Percentiles rank a stretch among this genome's conserved stretches.
Evolutionary conservation across 495 filamentous ascomycete genomes (phyloP).

Genomic region (Penicillium arizonense): DNA sequence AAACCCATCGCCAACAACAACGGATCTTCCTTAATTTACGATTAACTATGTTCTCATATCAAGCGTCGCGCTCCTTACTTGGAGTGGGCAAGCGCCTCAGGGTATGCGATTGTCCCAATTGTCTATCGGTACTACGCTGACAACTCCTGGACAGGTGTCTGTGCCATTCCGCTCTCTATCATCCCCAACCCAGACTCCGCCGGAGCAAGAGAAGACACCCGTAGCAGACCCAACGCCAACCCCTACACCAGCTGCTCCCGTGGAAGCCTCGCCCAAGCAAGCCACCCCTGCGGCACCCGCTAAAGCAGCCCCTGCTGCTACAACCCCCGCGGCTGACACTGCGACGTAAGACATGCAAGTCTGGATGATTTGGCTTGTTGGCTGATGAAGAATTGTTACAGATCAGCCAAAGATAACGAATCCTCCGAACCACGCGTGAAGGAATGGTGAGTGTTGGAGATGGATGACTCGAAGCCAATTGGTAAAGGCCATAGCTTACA

Average conservation of each 20-base stretch:
- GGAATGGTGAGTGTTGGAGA: constrained; percentile 25
- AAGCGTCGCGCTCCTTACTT: constrained; percentile 23
- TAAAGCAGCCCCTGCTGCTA: neutral
- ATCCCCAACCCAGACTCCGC: constrained; percentile 18
- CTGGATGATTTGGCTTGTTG: neutral
- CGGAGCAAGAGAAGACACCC: constrained; percentile 14
- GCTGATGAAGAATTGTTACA: constrained; percentile 8
- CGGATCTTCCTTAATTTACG: neutral
- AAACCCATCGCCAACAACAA: constrained; percentile 9
- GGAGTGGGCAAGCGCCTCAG: constrained; percentile 17
- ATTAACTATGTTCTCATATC: constrained; percentile 25
- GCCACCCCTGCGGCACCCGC: neutral
- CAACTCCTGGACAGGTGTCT: constrained; percentile 13
- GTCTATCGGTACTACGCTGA: neutral
- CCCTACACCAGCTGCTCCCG: neutral
- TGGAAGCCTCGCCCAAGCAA: neutral
- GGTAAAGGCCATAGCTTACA: constrained; percentile 9
- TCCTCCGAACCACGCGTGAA: constrained; percentile 20
- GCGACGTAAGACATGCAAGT: constrained; percentile 1
- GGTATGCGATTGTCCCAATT: constrained; percentile 11
- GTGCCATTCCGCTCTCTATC: constrained; percentile 26
- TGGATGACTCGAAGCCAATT: neutral
- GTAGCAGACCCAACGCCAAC: constrained; percentile 4
- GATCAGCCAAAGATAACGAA: constrained; percentile 10
- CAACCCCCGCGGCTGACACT: neutral